phyloP scores from a whole-genome alignment of 805 yeast species.

The Candida yuanshanica region DNA sequence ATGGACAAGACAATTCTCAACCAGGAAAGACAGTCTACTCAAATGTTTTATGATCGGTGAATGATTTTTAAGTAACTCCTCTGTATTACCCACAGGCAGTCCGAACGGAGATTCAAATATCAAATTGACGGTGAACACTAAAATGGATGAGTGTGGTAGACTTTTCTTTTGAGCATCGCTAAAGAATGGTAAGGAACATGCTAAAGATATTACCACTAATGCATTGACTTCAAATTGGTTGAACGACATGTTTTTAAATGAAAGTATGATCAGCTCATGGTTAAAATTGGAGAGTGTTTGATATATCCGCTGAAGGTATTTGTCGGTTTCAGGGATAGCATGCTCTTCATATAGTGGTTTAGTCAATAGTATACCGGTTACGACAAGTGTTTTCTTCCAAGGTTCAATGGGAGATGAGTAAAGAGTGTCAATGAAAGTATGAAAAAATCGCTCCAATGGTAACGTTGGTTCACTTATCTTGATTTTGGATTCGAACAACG shows the following conservation, averaged over 20 bases:
- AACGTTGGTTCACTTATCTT: slow-evolving; percentile 40
- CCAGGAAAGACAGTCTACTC: slow-evolving; percentile 41
- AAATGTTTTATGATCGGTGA: slow-evolving; percentile 44
- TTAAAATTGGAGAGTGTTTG: slow-evolving; percentile 25
- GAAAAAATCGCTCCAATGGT: slow-evolving; percentile 33
- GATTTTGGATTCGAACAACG: slow-evolving; percentile 38
- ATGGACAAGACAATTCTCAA: slow-evolving; percentile 31
- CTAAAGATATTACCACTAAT: slow-evolving; percentile 9
- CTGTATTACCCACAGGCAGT: slow-evolving; percentile 3
- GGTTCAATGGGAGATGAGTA: slow-evolving; percentile 27
- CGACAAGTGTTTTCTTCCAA: slow-evolving; percentile 41
- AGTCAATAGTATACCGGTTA: slow-evolving; percentile 37
- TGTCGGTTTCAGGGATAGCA: slow-evolving; percentile 24
- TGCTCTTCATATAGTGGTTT: slow-evolving; percentile 28
- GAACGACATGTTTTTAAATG: slow-evolving; percentile 7
- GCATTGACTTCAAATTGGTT: slow-evolving; percentile 21
- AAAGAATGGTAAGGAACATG: slow-evolving; percentile 19
- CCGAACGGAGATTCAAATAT: slow-evolving; percentile 21
- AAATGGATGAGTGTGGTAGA: slow-evolving; percentile 17
- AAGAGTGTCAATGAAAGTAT: slow-evolving; percentile 28
- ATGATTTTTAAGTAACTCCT: slow-evolving; percentile 2
- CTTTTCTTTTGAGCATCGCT: slow-evolving; percentile 11
- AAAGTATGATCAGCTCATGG: slow-evolving; percentile 19
- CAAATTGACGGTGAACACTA: slow-evolving; percentile 14
- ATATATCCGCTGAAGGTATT: slow-evolving; percentile 35